Conservation (phyloP, 73 alveolate species). For the Paramecium sonneborni region DNA sequence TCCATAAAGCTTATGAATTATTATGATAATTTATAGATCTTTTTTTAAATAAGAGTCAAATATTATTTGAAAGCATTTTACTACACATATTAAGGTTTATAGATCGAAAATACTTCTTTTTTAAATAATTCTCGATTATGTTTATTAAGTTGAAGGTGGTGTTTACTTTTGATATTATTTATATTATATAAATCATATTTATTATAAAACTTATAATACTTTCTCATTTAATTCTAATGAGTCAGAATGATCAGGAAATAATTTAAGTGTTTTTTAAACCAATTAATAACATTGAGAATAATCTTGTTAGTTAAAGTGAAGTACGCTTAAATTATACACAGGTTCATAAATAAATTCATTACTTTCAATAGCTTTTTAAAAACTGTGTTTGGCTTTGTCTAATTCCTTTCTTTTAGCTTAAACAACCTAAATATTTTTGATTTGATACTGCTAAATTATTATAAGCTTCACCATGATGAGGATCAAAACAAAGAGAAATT, state of each 20-base stretch:
- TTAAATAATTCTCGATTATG: neutral
- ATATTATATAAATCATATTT: neutral
- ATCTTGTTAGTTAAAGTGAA: constrained; percentile 37
- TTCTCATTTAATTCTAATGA: neutral
- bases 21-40: constrained; percentile 4
- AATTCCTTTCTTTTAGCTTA: constrained; percentile 8
- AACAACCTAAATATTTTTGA: constrained; percentile 26
- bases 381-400: constrained; percentile 43
- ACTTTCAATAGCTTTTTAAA: constrained; percentile 36
- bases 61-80: neutral
- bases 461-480: constrained; percentile 68
- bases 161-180: neutral
- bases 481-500: constrained; percentile 46
- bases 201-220: neutral
- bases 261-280: neutral
- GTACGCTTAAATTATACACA: constrained; percentile 38
- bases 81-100: neutral
- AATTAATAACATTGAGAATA: neutral
- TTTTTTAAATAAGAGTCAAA: neutral
- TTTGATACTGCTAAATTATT: constrained; percentile 45
- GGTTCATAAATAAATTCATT: constrained; percentile 54
- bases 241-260: constrained; percentile 35
- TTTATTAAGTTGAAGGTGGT: neutral
- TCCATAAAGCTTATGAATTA: neutral
- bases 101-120: neutral